A percentile compares a stretch with the other conserved stretches of the same genome.
phyloP scores from a whole-genome alignment of 345 rosid species.

The Euphorbia pulcherrima region DNA sequence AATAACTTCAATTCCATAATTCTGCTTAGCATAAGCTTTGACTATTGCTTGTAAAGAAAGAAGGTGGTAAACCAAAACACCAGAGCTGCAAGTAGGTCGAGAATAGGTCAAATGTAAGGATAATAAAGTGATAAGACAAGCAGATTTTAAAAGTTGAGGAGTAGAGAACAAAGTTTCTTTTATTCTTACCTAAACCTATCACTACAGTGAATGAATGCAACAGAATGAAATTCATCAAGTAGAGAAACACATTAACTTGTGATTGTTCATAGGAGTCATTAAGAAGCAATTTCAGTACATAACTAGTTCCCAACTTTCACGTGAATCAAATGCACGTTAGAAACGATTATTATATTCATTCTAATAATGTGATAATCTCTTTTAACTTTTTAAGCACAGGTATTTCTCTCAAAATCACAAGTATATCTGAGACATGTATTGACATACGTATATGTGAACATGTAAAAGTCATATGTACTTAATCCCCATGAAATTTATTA shows the following conservation, averaged over 20 bases:
- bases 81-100: conserved; percentile 48
- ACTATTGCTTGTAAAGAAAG: conserved; percentile 74
- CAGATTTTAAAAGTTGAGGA: not conserved
- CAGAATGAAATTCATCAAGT: conserved; percentile 40
- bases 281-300: not conserved
- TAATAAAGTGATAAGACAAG: not conserved
- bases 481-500: not conserved
- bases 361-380: no score
- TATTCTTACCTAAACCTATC: conserved; percentile 56
- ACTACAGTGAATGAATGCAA: conserved; percentile 35
- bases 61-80: conserved; percentile 64
- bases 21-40: conserved; percentile 25
- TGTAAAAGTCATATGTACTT: not conserved
- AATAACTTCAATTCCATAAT: conserved; percentile 22
- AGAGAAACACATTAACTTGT: conserved; percentile 47
- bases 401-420: not conserved
- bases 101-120: conserved; percentile 20
- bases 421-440: not conserved
- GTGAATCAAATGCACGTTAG: not conserved
- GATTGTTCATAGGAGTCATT: conserved; percentile 8
- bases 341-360: no score
- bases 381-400: not conserved
- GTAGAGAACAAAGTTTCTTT: conserved; percentile 14
- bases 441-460: not conserved
- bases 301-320: not conserved